Evolutionary conservation across 2,329 filamentous ascomycete genomes (phyloP).

Genomic region (Allantophomopsis cytisporea): DNA sequence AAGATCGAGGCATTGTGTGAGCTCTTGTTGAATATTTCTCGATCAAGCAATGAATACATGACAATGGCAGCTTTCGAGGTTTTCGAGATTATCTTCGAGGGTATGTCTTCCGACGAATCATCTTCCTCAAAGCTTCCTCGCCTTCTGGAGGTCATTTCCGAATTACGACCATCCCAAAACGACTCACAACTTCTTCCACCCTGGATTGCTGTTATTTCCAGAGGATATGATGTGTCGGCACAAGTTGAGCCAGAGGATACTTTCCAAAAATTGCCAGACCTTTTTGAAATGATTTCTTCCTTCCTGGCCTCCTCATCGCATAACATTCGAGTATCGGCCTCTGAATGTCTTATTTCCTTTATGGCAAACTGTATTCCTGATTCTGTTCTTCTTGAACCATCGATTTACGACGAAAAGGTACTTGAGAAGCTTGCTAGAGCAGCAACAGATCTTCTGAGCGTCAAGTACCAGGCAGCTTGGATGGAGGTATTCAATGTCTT

Average conservation of each 20-base stretch:
- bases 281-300: constrained; percentile 66
- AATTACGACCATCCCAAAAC: constrained; percentile 81
- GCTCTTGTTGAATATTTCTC: constrained; percentile 74
- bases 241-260: constrained; percentile 84
- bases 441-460: constrained; percentile 62
- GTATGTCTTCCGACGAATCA: constrained; percentile 69
- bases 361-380: constrained; percentile 80
- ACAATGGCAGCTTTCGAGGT: constrained; percentile 95
- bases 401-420: constrained; percentile 82
- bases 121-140: constrained; percentile 82
- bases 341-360: constrained; percentile 89
- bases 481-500: constrained; percentile 87
- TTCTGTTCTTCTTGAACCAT: constrained; percentile 73
- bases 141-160: constrained; percentile 80
- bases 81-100: constrained; percentile 91
- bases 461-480: constrained; percentile 92
- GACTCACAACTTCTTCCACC: constrained; percentile 90
- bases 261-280: constrained; percentile 74
- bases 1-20: constrained; percentile 92
- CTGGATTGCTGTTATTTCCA: constrained; percentile 90
- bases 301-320: constrained; percentile 81
- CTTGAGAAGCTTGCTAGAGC: constrained; percentile 68
- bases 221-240: constrained; percentile 87
- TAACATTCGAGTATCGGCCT: constrained; percentile 88
- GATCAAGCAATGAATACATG: constrained; percentile 86